phyloP scores from a whole-genome alignment of 108 stramenopile genomes.

The Chaetoceros muelleri region DNA sequence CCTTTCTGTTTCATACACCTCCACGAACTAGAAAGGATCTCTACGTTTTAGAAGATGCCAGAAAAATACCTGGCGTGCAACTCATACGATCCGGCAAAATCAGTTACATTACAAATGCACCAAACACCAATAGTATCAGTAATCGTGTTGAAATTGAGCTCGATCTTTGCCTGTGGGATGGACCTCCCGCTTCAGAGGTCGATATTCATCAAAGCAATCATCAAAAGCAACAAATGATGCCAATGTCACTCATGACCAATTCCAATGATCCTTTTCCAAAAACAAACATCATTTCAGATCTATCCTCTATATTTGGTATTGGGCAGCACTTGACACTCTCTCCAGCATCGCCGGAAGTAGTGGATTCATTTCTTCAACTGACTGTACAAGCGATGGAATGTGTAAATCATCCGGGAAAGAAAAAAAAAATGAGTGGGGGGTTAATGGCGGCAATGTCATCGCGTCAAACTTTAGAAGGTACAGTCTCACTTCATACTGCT shows the following conservation, averaged over 20 bases:
- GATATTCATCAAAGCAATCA: background rate
- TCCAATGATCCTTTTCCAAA: slow-evolving; percentile 7
- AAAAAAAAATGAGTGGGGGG: slow-evolving; percentile 4
- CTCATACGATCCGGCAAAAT: background rate
- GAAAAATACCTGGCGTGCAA: background rate
- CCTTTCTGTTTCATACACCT: background rate
- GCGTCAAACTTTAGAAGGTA: slow-evolving; percentile 11
- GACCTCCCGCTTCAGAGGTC: background rate
- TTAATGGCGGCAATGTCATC: slow-evolving; percentile 5
- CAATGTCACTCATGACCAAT: slow-evolving; percentile 2
- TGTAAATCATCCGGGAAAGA: background rate
- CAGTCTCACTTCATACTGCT: slow-evolving; percentile 12
- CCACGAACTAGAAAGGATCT: background rate
- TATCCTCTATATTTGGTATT: slow-evolving; percentile 69
- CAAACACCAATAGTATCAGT: background rate
- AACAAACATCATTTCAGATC: slow-evolving; percentile 30
- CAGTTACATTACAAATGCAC: background rate
- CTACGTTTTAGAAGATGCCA: background rate
- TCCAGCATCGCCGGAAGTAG: slow-evolving; percentile 19
- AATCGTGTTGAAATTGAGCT: background rate
- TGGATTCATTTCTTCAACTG: background rate
- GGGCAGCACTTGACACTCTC: slow-evolving; percentile 78
- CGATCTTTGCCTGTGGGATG: background rate
- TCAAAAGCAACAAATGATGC: background rate
- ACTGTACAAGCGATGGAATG: slow-evolving; percentile 1